Percentiles rank a stretch among this genome's conserved stretches.
These are phyloP conservation scores for Globisporangium carolinianum DNA, from an alignment of 352 stramenopile species.

Conservation along the genomic window DNA sequence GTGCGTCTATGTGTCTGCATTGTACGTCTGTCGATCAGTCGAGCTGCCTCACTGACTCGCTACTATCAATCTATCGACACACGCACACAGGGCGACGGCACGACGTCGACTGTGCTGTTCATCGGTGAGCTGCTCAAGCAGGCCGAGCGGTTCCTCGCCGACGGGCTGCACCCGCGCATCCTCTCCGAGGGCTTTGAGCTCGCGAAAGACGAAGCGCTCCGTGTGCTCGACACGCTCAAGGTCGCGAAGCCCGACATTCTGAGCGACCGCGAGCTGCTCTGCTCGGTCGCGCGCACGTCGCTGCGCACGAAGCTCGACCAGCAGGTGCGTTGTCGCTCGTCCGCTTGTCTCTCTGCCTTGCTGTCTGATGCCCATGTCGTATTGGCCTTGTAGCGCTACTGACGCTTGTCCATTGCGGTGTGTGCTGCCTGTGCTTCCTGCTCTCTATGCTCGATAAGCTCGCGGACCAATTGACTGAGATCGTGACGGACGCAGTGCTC, in stretches of 20 bases:
- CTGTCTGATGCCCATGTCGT: neutral
- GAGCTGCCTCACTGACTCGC: too few species aligned
- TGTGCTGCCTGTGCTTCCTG: neutral
- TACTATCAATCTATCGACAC: too few species aligned
- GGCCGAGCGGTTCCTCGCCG: slow-evolving; percentile 93
- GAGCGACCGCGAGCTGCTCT: slow-evolving; percentile 94
- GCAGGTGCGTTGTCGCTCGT: slow-evolving; percentile 37
- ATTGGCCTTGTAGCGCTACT: neutral
- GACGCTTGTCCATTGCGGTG: neutral
- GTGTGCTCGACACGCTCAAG: slow-evolving; percentile 94
- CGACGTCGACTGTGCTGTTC: slow-evolving; percentile 97
- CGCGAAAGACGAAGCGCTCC: slow-evolving; percentile 91
- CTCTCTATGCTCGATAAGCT: slow-evolving; percentile 22
- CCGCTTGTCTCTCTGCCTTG: neutral
- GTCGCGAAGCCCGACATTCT: slow-evolving; percentile 67
- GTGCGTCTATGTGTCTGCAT: slow-evolving; percentile 13
- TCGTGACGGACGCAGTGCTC: slow-evolving; percentile 96
- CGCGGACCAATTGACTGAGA: slow-evolving; percentile 92
- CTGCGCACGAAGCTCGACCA: slow-evolving; percentile 97
- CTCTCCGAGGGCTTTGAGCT: slow-evolving; percentile 98
- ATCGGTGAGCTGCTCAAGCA: slow-evolving; percentile 98
- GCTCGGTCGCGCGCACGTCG: slow-evolving; percentile 91
- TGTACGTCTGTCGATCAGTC: neutral
- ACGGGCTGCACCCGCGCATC: slow-evolving; percentile 96
- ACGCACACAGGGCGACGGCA: slow-evolving; percentile 88